Evolutionary conservation across 2,329 filamentous ascomycete genomes (phyloP), one percentile per base, ranked within the genome.

Genomic region (Botryotinia globosa): DNA sequence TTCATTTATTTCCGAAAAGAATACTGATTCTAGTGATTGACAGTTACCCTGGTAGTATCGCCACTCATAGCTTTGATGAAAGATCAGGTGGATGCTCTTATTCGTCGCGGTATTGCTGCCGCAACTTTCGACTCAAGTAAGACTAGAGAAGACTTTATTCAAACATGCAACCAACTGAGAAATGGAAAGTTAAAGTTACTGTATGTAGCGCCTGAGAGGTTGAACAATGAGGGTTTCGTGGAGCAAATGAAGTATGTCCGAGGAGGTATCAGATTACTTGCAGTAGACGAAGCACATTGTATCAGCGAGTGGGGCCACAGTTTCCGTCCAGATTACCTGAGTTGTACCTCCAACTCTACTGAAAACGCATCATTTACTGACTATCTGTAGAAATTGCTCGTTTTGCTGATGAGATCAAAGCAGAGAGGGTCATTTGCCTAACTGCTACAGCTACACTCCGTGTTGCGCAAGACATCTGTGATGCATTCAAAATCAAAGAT

Each of bases 211-310:
- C 88, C 88, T 0, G 88, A 90, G 78, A 82, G 87, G 10, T 81
- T 90, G 18, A 90, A 89, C 76, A 90, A 90, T 72, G 87, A 90
- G 76, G 85, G 84, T 0, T 90, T 90, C 66, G 83, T 90, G 9
- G 84, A 85, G 64, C 85, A 82, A 25, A 87, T 90, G 79, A 87
- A 85, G 61, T 79, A 83, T 20, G 84, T 88, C 0, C 83, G 84
- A 0, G 87, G 87, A 3, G 87, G 87, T 10, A 82, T 90, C 1
- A 84, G 88, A 3, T 80, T 90, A 7, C 79, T 90, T 34, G 87
- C 86, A 1, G 84, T 89, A 0, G 87, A 89, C 56, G 87, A 89
- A 76, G 87, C 87, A 0, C 87, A 89, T 75, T 89, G 87, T 74
- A 86, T 89, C 56, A 88, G 87, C 5, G 86, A 88, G 82, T 86